Conservation (phyloP, 2,329 filamentous ascomycete species). For the Colletotrichum viniferum region DNA sequence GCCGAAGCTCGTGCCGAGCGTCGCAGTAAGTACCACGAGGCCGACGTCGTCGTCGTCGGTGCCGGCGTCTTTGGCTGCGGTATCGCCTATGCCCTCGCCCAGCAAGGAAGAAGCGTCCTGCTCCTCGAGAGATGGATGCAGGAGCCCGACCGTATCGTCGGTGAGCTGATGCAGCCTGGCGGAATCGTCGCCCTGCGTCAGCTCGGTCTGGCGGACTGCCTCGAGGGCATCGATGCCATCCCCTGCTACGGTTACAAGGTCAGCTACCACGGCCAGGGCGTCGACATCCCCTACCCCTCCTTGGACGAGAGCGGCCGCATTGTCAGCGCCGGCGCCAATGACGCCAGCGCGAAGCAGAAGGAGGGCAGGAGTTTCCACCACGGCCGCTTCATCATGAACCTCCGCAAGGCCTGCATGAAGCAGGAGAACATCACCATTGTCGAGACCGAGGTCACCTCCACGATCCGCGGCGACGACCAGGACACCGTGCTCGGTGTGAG, state of each 20-base stretch:
- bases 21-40: constrained; percentile 62
- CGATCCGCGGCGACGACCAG: constrained; percentile 72
- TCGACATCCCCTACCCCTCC: constrained; percentile 79
- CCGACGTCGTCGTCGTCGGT: constrained; percentile 89
- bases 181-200: constrained; percentile 81
- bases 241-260: constrained; percentile 87
- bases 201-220: constrained; percentile 79
- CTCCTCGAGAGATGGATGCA: constrained; percentile 88
- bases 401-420: constrained; percentile 75
- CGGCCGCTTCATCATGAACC: constrained; percentile 85
- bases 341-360: constrained; percentile 35
- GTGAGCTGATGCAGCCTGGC: constrained; percentile 92
- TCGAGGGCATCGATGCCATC: constrained; percentile 89
- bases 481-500: constrained; percentile 84
- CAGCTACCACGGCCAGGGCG: constrained; percentile 76
- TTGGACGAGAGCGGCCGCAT: constrained; percentile 50
- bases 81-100: constrained; percentile 80
- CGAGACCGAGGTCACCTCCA: constrained; percentile 82
- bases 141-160: constrained; percentile 94
- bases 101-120: constrained; percentile 89
- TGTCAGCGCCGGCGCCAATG: constrained; percentile 3
- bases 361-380: constrained; percentile 90
- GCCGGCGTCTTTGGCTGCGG: constrained; percentile 91
- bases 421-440: constrained; percentile 88
- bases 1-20: constrained; percentile 48